Evolutionary conservation across 257 asterid species (phyloP).

Genomic region (Lantana camara): DNA sequence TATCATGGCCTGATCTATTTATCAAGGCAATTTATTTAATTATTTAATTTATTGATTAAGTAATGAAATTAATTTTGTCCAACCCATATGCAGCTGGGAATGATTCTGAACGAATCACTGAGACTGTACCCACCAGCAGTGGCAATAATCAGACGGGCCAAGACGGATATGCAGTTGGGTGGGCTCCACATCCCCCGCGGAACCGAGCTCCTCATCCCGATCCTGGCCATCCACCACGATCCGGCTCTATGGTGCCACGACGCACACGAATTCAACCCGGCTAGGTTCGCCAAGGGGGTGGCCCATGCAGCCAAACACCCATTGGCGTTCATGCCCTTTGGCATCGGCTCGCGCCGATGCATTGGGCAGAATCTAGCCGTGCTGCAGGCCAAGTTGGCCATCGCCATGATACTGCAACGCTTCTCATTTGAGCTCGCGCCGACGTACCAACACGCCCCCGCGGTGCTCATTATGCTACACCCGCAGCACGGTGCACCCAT

Average conservation of each 20-base stretch:
- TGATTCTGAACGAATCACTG: slow-evolving; percentile 78
- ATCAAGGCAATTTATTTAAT: no score
- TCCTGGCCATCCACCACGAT: slow-evolving; percentile 84
- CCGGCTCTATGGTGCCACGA: slow-evolving; percentile 77
- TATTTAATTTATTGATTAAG: neutral
- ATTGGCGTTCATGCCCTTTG: slow-evolving; percentile 86
- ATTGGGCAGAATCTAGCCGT: slow-evolving; percentile 85
- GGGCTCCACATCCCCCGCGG: slow-evolving; percentile 53
- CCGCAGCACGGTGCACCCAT: slow-evolving; percentile 93
- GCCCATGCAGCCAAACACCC: slow-evolving; percentile 73
- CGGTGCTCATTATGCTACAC: slow-evolving; percentile 59
- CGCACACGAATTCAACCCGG: slow-evolving; percentile 78
- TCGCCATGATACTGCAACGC: slow-evolving; percentile 73
- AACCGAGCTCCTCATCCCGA: slow-evolving; percentile 80
- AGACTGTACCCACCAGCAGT: slow-evolving; percentile 91
- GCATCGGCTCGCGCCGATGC: slow-evolving; percentile 81
- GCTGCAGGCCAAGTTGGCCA: slow-evolving; percentile 72
- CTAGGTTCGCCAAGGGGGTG: slow-evolving; percentile 69
- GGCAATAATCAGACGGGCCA: slow-evolving; percentile 72
- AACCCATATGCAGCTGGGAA: slow-evolving; percentile 62
- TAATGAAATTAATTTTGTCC: neutral
- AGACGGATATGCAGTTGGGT: slow-evolving; percentile 54
- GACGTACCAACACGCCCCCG: slow-evolving; percentile 73
- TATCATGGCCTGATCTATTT: no score
- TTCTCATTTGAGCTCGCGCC: slow-evolving; percentile 72